phyloP scores from a whole-genome alignment of 2,329 filamentous ascomycete species.

The Neopestalotiopsis sp. region DNA sequence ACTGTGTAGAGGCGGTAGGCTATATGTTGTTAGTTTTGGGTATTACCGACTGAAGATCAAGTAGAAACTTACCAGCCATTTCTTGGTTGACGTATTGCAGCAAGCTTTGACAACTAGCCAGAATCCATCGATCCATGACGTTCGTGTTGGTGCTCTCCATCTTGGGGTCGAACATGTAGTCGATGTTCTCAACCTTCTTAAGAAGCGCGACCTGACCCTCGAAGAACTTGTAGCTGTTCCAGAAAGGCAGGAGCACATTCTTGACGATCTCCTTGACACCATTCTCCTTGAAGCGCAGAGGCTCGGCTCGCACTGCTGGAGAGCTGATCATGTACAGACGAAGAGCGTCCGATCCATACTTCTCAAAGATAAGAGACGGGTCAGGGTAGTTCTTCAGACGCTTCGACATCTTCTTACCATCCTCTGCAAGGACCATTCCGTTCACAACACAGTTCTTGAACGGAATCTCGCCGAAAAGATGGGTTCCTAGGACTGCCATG shows the following conservation, averaged over 20 bases:
- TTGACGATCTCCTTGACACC: constrained; percentile 95
- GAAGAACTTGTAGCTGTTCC: constrained; percentile 98
- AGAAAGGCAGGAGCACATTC: constrained; percentile 87
- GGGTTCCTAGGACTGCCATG: constrained; percentile 83
- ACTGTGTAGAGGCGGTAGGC: constrained; percentile 88
- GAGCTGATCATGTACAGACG: constrained; percentile 97
- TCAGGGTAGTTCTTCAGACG: constrained; percentile 96
- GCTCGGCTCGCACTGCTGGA: constrained; percentile 90
- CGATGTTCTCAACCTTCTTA: constrained; percentile 81
- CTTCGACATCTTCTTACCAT: constrained; percentile 99
- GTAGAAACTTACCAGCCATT: constrained; percentile 71
- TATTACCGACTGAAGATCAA: constrained; percentile 20
- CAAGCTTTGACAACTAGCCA: constrained; percentile 90
- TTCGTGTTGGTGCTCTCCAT: constrained; percentile 81
- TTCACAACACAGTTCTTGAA: constrained; percentile 98
- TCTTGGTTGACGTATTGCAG: constrained; percentile 91
- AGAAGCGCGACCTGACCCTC: constrained; percentile 84
- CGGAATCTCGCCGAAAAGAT: constrained; percentile 82
- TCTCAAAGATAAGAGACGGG: constrained; percentile 79
- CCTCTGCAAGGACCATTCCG: constrained; percentile 89
- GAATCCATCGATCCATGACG: constrained; percentile 95
- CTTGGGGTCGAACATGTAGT: constrained; percentile 80
- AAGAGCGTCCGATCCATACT: constrained; percentile 90
- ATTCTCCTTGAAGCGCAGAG: constrained; percentile 86
- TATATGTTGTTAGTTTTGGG: constrained; percentile 27